These are phyloP conservation scores for Lodderomyces parapsilosis DNA, from an alignment of 1,139 yeast genomes.

Conservation along the genomic window DNA sequence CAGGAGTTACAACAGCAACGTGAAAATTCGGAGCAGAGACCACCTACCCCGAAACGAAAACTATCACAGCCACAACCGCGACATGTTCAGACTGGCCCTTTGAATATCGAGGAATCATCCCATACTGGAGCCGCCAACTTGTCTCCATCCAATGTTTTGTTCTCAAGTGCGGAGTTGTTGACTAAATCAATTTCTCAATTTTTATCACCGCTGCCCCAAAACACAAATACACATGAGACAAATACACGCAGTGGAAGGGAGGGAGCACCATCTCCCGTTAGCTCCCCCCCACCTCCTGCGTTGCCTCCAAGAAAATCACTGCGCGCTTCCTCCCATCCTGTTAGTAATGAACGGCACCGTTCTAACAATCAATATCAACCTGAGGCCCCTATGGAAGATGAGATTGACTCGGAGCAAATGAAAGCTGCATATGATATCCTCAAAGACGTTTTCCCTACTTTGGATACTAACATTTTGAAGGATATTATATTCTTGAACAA, in stretches of 20 bases:
- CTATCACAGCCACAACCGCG: constrained; percentile 22
- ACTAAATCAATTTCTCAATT: constrained; percentile 48
- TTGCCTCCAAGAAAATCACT: constrained; percentile 6
- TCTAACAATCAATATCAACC: constrained; percentile 11
- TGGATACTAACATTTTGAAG: constrained; percentile 65
- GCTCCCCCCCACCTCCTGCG: constrained; percentile 5
- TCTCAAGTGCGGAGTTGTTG: constrained; percentile 54
- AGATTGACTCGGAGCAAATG: constrained; percentile 16
- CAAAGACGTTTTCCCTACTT: constrained; percentile 70
- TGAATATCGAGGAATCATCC: background rate
- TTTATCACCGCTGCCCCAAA: constrained; percentile 43
- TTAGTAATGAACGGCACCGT: constrained; percentile 6
- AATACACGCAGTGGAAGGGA: background rate
- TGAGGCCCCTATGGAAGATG: constrained; percentile 12
- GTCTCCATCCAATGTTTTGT: constrained; percentile 50
- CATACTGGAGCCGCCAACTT: constrained; percentile 17
- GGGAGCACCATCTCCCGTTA: background rate
- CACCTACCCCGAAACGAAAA: constrained; percentile 4
- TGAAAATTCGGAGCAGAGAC: constrained; percentile 1
- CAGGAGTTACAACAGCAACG: background rate
- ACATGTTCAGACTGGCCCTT: constrained; percentile 9
- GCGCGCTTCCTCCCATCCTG: background rate
- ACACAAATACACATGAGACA: background rate
- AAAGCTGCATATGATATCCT: constrained; percentile 43
- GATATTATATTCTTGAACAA: constrained; percentile 71